These are phyloP conservation scores for Tetrahymena elliotti DNA, from an alignment of 73 alveolate species.

Conservation along the genomic window DNA sequence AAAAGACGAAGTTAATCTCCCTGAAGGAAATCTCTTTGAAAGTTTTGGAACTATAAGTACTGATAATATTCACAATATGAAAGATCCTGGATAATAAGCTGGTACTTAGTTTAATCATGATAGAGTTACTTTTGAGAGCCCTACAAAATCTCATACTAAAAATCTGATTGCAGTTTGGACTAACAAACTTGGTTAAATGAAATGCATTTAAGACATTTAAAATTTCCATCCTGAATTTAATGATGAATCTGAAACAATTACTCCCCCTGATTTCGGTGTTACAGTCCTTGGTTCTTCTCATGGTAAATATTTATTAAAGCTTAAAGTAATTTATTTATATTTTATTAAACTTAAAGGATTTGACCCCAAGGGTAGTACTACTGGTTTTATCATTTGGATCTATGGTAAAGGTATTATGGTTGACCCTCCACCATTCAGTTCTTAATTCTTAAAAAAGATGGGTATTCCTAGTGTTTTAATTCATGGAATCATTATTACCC, in stretches of 20 bases:
- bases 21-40: slow-evolving; percentile 8
- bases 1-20: slow-evolving; percentile 21
- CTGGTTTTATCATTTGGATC: slow-evolving; percentile 45
- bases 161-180: neutral
- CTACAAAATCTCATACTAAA: neutral
- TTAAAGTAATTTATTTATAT: neutral
- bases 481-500: slow-evolving; percentile 30
- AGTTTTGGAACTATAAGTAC: neutral
- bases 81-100: neutral
- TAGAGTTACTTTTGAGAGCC: slow-evolving; percentile 22
- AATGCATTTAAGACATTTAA: slow-evolving; percentile 8
- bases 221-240: neutral
- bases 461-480: slow-evolving; percentile 39
- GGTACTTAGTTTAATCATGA: slow-evolving; percentile 5
- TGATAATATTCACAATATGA: neutral
- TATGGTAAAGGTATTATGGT: slow-evolving; percentile 43
- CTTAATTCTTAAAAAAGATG: slow-evolving; percentile 32
- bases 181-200: neutral
- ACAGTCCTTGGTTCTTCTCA: slow-evolving; percentile 27
- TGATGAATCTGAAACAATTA: neutral
- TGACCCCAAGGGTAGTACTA: slow-evolving; percentile 37
- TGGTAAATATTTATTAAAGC: neutral
- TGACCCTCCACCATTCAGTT: slow-evolving; percentile 41
- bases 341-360: slow-evolving; percentile 20
- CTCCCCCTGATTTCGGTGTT: slow-evolving; percentile 41